Evolutionary conservation across 2,329 filamentous ascomycete genomes (phyloP), one percentile per base, ranked within the genome.

Genomic region (Tolypocladium paradoxum): DNA sequence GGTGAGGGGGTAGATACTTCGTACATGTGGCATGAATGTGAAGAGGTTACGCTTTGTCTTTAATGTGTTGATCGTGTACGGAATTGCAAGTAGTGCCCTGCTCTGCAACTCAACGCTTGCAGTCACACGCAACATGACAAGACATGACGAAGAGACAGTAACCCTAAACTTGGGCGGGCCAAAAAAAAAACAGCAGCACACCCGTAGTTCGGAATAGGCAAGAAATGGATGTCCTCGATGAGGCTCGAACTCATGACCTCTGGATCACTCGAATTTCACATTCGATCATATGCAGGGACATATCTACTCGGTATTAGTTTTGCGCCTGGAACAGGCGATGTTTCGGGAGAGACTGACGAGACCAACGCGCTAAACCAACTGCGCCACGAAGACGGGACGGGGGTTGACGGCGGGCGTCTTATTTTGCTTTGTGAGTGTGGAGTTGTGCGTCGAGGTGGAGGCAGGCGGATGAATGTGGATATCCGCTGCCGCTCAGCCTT

Each of bases 161-260:
- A 33, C 7, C 7, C 5, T 1, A 34, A 34, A 6, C 12, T 16
- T 34, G 12, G 33, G 9, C 33, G 12, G 16, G 33, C 12, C 33
- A 34, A 34, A 48, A 51, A 55, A n/a, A 34, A 35, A n/a, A n/a
- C n/a, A n/a, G n/a, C n/a, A n/a, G n/a, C 18, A 50, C 14, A 2
- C 2, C 6, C n/a, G 34, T 2, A 48, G 16, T n/a, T 6, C 33
- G 2, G 27, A 31, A 49, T 22, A 16, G 24, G 29, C 29, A 34
- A 45, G n/a, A 58, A 57, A 55, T 14, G 27, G 2, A 3, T 71
- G 70, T 72, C 69, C 70, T 71, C 65, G 65, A 70, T 66, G 68
- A 76, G 72, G 62, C 64, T 73, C 68, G 77, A 78, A 68, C 76
- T 77, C 71, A 68, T 69, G 72, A 72, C 70, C 72, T 74, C 72